phyloP scores from a whole-genome alignment of 2,329 filamentous ascomycete genomes.

The Penicillium sp. region DNA sequence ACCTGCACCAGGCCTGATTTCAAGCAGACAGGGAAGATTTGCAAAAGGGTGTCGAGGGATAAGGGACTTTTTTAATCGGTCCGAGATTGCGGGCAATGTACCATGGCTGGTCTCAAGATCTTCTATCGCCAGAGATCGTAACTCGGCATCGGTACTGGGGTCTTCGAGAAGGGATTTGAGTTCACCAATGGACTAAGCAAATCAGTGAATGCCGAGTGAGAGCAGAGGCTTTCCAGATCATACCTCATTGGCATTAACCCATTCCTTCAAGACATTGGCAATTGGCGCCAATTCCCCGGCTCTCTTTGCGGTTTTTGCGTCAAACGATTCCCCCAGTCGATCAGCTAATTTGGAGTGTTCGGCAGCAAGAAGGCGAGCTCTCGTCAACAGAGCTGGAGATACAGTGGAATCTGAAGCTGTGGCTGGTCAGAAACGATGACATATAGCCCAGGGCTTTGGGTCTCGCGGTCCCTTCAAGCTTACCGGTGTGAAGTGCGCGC shows the following conservation, averaged over 20 bases:
- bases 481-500: constrained; percentile 34
- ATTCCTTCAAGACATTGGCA: constrained; percentile 55
- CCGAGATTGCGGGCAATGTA: constrained; percentile 64
- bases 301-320: constrained; percentile 58
- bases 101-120: constrained; percentile 70
- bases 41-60: constrained; percentile 90
- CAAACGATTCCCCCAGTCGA: constrained; percentile 56
- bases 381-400: constrained; percentile 56
- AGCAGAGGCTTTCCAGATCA: constrained; percentile 11
- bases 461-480: neutral
- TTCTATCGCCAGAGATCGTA: constrained; percentile 60
- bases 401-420: constrained; percentile 38
- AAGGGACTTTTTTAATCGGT: constrained; percentile 71
- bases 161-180: constrained; percentile 77
- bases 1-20: constrained; percentile 88
- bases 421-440: constrained; percentile 14
- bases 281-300: constrained; percentile 57
- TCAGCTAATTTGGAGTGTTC: constrained; percentile 58
- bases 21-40: constrained; percentile 83
- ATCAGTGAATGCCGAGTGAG: neutral
- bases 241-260: constrained; percentile 60
- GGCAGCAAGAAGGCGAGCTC: constrained; percentile 56
- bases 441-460: no score
- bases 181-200: constrained; percentile 59
- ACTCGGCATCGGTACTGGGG: constrained; percentile 58